Evolutionary conservation across 2,329 filamentous ascomycete genomes (phyloP).

Genomic region (Penicillium corylophilum): DNA sequence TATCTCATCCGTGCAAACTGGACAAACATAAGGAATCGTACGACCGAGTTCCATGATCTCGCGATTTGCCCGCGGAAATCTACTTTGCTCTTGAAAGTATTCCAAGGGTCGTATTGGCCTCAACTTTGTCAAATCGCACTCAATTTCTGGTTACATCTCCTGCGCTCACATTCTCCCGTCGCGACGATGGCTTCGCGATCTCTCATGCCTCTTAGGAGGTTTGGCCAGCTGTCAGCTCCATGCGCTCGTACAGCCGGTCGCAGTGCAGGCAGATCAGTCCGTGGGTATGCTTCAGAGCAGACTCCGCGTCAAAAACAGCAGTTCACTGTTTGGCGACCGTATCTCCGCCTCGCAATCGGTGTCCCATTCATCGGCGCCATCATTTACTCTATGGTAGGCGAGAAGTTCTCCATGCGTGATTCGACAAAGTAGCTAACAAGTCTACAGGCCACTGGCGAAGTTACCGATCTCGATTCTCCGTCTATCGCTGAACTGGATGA

Average conservation of each 20-base stretch:
- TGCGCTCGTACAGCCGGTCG: constrained; percentile 21
- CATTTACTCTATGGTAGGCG: constrained; percentile 54
- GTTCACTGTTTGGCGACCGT: constrained; percentile 46
- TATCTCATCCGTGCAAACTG: neutral
- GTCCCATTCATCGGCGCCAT: constrained; percentile 50
- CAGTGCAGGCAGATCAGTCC: constrained; percentile 19
- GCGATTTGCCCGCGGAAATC: neutral
- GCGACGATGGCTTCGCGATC: constrained; percentile 34
- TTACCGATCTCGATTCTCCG: constrained; percentile 45
- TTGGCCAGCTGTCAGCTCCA: constrained; percentile 27
- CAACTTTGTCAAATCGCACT: neutral
- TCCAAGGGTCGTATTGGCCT: neutral
- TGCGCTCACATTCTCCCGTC: neutral
- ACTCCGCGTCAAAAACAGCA: constrained; percentile 23
- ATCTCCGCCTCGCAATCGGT: constrained; percentile 50
- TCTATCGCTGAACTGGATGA: constrained; percentile 83
- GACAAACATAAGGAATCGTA: neutral
- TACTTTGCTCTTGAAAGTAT: neutral
- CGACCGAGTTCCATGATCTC: neutral
- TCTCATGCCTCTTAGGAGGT: constrained; percentile 36
- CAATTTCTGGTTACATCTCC: neutral
- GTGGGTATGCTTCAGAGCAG: constrained; percentile 29
- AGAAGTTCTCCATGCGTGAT: neutral
- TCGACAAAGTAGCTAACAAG: neutral
- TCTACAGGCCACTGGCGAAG: constrained; percentile 36